Percentiles rank a stretch among this genome's conserved stretches.
Evolutionary conservation across 2,329 filamentous ascomycete genomes (phyloP).

Genomic region (Trichoderma koningii): DNA sequence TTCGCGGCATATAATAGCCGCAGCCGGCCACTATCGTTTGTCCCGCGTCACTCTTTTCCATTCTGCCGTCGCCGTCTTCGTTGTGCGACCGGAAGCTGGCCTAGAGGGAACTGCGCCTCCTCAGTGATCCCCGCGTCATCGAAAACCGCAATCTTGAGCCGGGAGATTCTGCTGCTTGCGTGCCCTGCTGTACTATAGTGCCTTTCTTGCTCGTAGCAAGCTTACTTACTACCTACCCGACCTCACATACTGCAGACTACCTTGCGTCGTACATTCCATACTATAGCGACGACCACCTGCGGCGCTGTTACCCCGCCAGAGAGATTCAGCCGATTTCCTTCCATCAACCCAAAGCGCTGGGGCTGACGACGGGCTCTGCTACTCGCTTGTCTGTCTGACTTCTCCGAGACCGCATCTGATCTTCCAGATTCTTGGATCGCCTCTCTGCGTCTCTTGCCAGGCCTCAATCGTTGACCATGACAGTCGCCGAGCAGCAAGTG

Average conservation of each 20-base stretch:
- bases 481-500: slow-evolving; percentile 34
- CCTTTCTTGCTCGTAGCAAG: too few species aligned
- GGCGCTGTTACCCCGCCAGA: too few species aligned
- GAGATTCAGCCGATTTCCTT: too few species aligned
- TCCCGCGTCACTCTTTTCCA: neutral
- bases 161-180: too few species aligned
- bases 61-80: neutral
- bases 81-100: neutral
- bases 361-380: too few species aligned
- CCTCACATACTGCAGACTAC: too few species aligned
- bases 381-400: neutral
- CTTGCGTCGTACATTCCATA: too few species aligned
- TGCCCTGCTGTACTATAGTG: too few species aligned
- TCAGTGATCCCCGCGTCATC: neutral
- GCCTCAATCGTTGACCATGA: slow-evolving; percentile 33
- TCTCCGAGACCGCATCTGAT: neutral
- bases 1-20: neutral
- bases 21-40: neutral
- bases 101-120: neutral
- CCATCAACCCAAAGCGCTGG: too few species aligned
- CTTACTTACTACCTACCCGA: too few species aligned
- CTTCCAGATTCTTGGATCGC: neutral
- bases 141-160: neutral
- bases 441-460: neutral
- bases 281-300: too few species aligned